phyloP scores from a whole-genome alignment of 169 alveolate species.

The Perkinsus marinus region DNA sequence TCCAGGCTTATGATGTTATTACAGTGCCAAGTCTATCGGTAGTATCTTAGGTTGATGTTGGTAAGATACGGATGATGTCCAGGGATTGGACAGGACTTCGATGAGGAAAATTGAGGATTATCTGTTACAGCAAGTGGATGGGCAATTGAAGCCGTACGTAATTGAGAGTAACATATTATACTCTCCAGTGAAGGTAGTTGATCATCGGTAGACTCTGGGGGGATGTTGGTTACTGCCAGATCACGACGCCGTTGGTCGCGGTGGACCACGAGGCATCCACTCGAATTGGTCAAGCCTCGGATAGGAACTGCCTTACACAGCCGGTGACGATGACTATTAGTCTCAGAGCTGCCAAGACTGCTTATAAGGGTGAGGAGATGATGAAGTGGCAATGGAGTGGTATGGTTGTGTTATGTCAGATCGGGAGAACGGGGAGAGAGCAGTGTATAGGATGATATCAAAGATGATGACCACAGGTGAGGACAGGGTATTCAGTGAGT shows the following conservation, averaged over 20 bases:
- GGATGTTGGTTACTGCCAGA: background rate
- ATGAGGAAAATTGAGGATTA: background rate
- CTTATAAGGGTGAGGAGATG: background rate
- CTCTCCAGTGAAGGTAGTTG: background rate
- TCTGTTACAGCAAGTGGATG: background rate
- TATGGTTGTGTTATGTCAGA: background rate
- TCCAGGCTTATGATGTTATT: background rate
- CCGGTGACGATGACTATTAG: background rate
- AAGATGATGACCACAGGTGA: background rate
- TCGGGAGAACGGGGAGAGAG: background rate
- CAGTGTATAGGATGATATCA: background rate
- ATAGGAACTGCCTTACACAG: background rate
- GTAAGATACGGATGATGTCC: background rate
- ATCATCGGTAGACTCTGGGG: background rate
- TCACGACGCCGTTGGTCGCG: background rate
- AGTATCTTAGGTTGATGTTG: background rate
- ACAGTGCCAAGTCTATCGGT: background rate
- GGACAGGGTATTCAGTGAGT: background rate
- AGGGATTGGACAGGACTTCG: background rate
- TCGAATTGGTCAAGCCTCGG: background rate
- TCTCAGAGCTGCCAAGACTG: background rate
- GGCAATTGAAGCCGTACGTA: background rate
- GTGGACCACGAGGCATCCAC: background rate
- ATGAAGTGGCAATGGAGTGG: background rate
- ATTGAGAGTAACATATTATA: background rate